These are phyloP conservation scores for Capsicum rhomboideum DNA, from an alignment of 257 asterid genomes.

Conservation along the genomic window DNA sequence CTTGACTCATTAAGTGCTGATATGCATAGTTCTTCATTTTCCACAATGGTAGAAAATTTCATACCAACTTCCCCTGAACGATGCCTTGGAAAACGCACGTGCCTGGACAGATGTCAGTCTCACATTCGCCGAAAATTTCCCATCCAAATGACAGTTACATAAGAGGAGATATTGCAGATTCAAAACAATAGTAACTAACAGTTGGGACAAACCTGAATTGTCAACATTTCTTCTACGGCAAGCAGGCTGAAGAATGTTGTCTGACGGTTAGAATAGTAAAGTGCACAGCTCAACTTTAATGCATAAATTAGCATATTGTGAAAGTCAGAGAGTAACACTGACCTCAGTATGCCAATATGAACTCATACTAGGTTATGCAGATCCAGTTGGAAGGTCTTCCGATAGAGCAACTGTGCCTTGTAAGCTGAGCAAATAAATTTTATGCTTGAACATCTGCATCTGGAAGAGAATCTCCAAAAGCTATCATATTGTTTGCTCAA, in stretches of 20 bases:
- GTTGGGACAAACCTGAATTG: slow-evolving; percentile 47
- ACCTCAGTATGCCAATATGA: slow-evolving; percentile 5
- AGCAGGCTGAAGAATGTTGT: slow-evolving; percentile 35
- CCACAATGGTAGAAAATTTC: slow-evolving; percentile 39
- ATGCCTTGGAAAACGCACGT: slow-evolving; percentile 57
- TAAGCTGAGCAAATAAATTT: slow-evolving; percentile 3
- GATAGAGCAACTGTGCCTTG: slow-evolving; percentile 8
- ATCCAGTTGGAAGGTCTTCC: slow-evolving; percentile 2
- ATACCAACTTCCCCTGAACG: slow-evolving; percentile 46
- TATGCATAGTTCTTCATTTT: slow-evolving; percentile 37
- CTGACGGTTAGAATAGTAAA: not conserved
- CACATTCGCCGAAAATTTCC: slow-evolving; percentile 23
- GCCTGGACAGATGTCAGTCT: not conserved
- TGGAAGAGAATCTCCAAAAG: slow-evolving; percentile 22
- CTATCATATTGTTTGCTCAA: slow-evolving; percentile 8
- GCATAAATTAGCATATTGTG: not conserved
- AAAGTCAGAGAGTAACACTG: not conserved
- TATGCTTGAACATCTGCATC: not conserved
- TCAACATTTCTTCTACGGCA: slow-evolving; percentile 45
- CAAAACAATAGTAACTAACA: not conserved
- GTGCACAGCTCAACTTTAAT: not conserved
- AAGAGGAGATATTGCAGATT: not conserved
- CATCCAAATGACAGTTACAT: not conserved
- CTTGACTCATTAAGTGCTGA: slow-evolving; percentile 55
- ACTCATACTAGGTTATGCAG: slow-evolving; percentile 4